Conservation (phyloP, 148 eudicot species). For the Chenopodium formosanum region DNA sequence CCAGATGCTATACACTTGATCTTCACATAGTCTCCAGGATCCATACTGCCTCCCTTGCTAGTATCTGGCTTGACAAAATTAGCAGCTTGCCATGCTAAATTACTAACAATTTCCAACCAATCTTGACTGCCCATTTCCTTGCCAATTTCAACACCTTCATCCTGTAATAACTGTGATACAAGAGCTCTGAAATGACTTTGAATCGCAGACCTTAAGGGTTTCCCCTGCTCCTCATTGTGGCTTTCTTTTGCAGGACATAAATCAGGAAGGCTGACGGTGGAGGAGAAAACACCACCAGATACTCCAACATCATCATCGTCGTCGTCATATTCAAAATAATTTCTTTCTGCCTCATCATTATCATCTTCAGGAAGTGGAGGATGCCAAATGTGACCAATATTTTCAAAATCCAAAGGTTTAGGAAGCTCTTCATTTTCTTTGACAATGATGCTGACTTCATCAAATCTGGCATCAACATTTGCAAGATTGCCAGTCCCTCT, state of each 20-base stretch:
- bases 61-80: conserved; percentile 91
- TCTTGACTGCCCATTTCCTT: conserved; percentile 46
- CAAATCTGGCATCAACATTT: conserved; percentile 35
- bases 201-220: conserved; percentile 54
- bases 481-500: conserved; percentile 37
- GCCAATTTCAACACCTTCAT: conserved; percentile 54
- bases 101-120: conserved; percentile 78
- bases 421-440: conserved; percentile 37
- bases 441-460: conserved; percentile 34
- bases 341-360: conserved; percentile 58
- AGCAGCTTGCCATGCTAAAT: conserved; percentile 95
- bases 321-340: conserved; percentile 67
- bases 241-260: conserved; percentile 45
- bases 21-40: conserved; percentile 87
- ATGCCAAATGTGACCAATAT: conserved; percentile 69
- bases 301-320: conserved; percentile 64
- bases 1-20: conserved; percentile 92
- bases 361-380: conserved; percentile 88
- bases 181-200: conserved; percentile 95
- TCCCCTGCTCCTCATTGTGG: conserved; percentile 42
- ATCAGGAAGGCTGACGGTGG: conserved; percentile 41
- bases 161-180: conserved; percentile 82
- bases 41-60: conserved; percentile 97
- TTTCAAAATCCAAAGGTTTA: conserved; percentile 72
- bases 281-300: conserved; percentile 46